A percentile compares a stretch with the other conserved stretches of the same genome.
phyloP scores from a whole-genome alignment of 352 stramenopile genomes.

The Phytophthora sojae region DNA sequence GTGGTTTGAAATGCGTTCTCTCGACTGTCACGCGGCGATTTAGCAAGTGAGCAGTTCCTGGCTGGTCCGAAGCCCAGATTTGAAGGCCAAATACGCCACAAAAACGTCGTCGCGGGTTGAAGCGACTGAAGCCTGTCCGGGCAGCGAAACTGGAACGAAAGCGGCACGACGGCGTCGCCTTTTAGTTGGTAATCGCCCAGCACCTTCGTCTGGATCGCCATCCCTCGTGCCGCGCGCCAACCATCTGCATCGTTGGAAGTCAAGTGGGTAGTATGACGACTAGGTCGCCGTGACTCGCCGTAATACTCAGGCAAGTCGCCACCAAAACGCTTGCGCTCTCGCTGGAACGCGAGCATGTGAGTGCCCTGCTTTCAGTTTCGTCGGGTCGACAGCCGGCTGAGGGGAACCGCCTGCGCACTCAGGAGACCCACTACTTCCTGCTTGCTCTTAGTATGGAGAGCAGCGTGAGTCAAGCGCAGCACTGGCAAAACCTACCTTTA shows the following conservation, averaged over 20 bases:
- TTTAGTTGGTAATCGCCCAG: neutral
- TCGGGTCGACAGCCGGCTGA: constrained; percentile 16
- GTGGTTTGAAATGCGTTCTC: constrained; percentile 2
- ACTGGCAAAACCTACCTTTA: constrained; percentile 7
- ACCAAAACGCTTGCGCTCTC: constrained; percentile 9
- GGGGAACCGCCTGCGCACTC: constrained; percentile 10
- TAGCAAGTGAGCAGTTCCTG: constrained; percentile 25
- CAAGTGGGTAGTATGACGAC: constrained; percentile 24
- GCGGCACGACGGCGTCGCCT: constrained; percentile 2
- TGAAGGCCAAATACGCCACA: constrained; percentile 16
- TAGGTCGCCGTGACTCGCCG: constrained; percentile 14
- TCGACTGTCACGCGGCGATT: constrained; percentile 14
- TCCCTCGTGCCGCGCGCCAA: neutral
- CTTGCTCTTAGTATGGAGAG: constrained; percentile 20
- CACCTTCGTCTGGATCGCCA: neutral
- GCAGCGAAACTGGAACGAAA: constrained; percentile 36
- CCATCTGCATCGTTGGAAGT: constrained; percentile 22
- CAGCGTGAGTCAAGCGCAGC: constrained; percentile 20
- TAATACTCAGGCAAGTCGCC: constrained; percentile 17
- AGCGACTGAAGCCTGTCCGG: constrained; percentile 10
- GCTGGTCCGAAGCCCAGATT: constrained; percentile 18
- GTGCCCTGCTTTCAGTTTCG: constrained; percentile 34
- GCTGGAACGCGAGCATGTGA: constrained; percentile 21
- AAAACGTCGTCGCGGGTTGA: neutral
- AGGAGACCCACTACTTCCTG: neutral